These are phyloP conservation scores for Saururus chinensis DNA, from an alignment of 164 flowering plant genomes.

Conservation along the genomic window DNA sequence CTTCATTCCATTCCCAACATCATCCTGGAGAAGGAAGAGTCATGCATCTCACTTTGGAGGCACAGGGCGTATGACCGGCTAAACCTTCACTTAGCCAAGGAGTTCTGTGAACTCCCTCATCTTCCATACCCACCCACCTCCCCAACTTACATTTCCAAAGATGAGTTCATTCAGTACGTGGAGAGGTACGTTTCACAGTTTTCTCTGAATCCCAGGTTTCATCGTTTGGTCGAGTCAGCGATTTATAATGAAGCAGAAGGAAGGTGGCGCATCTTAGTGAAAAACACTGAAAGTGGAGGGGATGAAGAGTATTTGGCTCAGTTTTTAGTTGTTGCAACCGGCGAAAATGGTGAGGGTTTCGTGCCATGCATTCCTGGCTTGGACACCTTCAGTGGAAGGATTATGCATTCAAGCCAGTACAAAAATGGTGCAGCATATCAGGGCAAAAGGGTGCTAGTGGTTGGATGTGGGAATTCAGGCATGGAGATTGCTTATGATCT, in stretches of 20 bases:
- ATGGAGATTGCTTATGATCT: slow-evolving; percentile 1
- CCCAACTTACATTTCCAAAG: neutral
- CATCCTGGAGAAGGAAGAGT: neutral
- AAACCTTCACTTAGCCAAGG: neutral
- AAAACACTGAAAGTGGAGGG: neutral
- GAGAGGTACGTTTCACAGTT: neutral
- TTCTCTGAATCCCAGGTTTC: neutral
- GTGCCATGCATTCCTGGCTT: neutral
- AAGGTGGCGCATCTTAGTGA: neutral
- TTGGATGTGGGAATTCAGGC: neutral
- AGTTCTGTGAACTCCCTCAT: neutral
- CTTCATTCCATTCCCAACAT: neutral
- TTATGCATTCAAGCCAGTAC: neutral
- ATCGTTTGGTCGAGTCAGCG: neutral
- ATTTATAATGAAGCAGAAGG: neutral
- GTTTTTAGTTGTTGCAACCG: neutral
- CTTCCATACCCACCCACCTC: neutral
- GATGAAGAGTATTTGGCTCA: neutral
- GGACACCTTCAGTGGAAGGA: neutral
- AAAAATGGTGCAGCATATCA: neutral
- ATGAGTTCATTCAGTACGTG: neutral
- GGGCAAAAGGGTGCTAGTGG: neutral
- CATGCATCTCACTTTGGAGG: neutral
- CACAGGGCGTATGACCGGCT: neutral
- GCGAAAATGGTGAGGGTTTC: neutral